A percentile compares a stretch with the other conserved stretches of the same genome.
Conservation (phyloP, 106 monocot genomes). For the Acanthochlamys bracteata region DNA sequence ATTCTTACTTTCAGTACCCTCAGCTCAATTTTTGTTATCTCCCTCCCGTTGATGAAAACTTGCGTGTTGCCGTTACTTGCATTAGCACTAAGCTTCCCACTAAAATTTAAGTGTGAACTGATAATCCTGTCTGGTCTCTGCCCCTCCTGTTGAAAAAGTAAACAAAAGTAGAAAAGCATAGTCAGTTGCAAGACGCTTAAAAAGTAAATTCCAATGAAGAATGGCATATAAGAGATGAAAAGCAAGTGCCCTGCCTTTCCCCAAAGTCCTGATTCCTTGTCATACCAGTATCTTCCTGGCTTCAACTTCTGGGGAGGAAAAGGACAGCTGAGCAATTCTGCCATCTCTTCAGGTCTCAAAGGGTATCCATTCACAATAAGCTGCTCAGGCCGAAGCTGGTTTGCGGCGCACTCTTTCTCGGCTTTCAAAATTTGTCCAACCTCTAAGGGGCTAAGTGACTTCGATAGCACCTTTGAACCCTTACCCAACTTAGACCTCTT, state of each 20-base stretch:
- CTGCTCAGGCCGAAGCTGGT: slow-evolving; percentile 83
- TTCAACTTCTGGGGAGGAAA: slow-evolving; percentile 80
- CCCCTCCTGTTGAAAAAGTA: slow-evolving; percentile 47
- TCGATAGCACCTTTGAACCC: slow-evolving; percentile 49
- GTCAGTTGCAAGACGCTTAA: background rate
- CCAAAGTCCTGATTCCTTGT: slow-evolving; percentile 96
- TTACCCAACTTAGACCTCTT: slow-evolving; percentile 70
- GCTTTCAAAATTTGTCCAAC: slow-evolving; percentile 87
- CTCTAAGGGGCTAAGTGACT: slow-evolving; percentile 69
- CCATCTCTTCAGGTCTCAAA: slow-evolving; percentile 74
- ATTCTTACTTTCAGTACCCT: slow-evolving; percentile 58
- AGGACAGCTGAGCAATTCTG: slow-evolving; percentile 70
- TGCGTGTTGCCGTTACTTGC: slow-evolving; percentile 88
- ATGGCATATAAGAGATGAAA: background rate
- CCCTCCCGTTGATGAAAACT: slow-evolving; percentile 88
- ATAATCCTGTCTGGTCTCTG: slow-evolving; percentile 75
- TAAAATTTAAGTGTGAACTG: slow-evolving; percentile 85
- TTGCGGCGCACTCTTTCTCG: slow-evolving; percentile 83
- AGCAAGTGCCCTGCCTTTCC: slow-evolving; percentile 58
- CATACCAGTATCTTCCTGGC: slow-evolving; percentile 96
- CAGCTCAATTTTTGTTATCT: slow-evolving; percentile 80
- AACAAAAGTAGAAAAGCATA: background rate
- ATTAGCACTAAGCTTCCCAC: slow-evolving; percentile 57
- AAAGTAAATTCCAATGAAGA: background rate
- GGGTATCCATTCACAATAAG: slow-evolving; percentile 75